These are phyloP conservation scores for Raddia guianensis DNA, from an alignment of 176 grass and related monocot genomes.

Conservation along the genomic window DNA sequence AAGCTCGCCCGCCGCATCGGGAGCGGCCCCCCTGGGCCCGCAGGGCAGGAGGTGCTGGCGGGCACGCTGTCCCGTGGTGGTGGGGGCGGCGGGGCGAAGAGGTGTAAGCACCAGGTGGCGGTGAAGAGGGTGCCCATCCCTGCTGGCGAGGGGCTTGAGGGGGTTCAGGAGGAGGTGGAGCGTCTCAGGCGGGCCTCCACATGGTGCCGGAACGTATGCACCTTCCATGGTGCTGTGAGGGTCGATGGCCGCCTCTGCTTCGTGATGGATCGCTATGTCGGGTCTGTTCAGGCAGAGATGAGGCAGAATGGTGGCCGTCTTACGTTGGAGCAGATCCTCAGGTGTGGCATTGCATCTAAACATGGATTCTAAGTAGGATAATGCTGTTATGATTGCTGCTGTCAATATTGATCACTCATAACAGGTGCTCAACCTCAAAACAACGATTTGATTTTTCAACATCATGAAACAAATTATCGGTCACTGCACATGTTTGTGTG, in stretches of 20 bases:
- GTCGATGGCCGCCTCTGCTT: conserved; percentile 73
- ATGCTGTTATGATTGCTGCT: neutral
- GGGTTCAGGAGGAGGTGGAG: conserved; percentile 73
- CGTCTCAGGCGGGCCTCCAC: conserved; percentile 68
- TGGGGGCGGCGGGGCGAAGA: conserved; percentile 40
- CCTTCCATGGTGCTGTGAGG: conserved; percentile 75
- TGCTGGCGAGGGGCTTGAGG: conserved; percentile 54
- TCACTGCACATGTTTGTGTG: neutral
- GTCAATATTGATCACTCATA: neutral
- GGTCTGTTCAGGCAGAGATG: conserved; percentile 92
- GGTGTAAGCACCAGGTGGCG: conserved; percentile 86
- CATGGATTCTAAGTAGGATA: conserved; percentile 4
- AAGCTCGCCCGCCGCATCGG: conserved; percentile 69
- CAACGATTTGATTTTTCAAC: neutral
- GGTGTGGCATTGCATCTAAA: conserved; percentile 60
- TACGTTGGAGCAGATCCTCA: conserved; percentile 98
- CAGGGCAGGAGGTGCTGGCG: conserved; percentile 79
- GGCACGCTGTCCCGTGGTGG: conserved; percentile 62
- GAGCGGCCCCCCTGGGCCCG: conserved; percentile 54
- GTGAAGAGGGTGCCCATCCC: conserved; percentile 80
- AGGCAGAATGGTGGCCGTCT: conserved; percentile 90
- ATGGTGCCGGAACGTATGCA: conserved; percentile 85
- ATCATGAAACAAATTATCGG: neutral
- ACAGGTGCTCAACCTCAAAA: neutral
- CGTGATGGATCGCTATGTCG: conserved; percentile 75